A percentile compares a stretch with the other conserved stretches of the same genome.
Evolutionary conservation across 2,329 filamentous ascomycete genomes (phyloP).

Genomic region (Penicillium sp.): DNA sequence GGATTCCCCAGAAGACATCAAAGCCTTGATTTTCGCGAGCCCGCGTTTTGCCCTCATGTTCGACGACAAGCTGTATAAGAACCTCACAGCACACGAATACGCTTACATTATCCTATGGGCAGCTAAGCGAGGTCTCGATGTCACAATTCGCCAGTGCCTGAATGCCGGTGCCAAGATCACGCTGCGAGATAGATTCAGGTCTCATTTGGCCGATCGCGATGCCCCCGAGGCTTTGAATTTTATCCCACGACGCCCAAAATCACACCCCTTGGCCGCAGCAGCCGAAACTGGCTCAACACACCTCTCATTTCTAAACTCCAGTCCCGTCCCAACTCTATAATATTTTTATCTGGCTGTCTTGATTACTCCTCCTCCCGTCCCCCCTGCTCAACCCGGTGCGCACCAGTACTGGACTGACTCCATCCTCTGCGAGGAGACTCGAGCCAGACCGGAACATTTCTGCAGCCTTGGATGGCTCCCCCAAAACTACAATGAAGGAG

Average conservation of each 20-base stretch:
- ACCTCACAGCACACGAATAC: neutral
- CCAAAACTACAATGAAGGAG: too few relatives aligned
- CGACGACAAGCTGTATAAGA: neutral
- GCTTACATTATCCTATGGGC: neutral
- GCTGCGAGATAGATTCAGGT: neutral
- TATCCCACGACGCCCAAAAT: neutral
- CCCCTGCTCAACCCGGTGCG: too few relatives aligned
- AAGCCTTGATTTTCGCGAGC: neutral
- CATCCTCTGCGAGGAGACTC: too few relatives aligned
- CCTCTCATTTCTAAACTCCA: too few relatives aligned
- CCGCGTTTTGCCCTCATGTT: neutral
- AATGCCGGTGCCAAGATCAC: neutral
- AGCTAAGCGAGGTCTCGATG: neutral
- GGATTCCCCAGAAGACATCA: neutral
- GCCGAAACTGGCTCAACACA: too few relatives aligned
- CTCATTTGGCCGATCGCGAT: neutral
- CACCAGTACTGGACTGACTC: too few relatives aligned
- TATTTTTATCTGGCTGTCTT: too few relatives aligned
- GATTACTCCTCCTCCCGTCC: too few relatives aligned
- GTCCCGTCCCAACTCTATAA: too few relatives aligned
- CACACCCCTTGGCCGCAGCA: neutral
- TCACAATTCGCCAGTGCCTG: neutral
- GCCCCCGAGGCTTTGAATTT: neutral
- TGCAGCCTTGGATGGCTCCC: too few relatives aligned
- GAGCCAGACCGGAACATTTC: too few relatives aligned